Base-by-base conservation (phyloP, 768 basidiomycete species). In the Gelatoporia subvermispora region DNA sequence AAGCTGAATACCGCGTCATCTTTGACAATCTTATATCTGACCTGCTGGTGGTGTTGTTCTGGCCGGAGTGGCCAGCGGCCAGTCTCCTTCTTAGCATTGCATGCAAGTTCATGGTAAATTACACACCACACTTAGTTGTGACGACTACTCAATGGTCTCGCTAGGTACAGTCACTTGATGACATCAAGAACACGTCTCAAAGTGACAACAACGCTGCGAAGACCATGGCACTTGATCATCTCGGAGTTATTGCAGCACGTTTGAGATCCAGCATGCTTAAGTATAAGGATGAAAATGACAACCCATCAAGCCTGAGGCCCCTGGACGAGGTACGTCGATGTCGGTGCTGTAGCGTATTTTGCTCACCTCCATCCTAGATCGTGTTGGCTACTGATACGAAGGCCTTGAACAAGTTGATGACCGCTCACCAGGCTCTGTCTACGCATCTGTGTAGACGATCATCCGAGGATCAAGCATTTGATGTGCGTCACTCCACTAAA, bases 11-110 rank as follows among this genome's bases (percentile, higher is more conserved):
- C 63, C 82, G 93, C 42, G 75, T 84, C 0, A 92, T 98, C 35
- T 88, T 98, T 50, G 95, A 98, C 60, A 88, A 88, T 57, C 72
- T 98, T 10, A 81, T 98, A 36, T 81, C 83, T 2, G 96, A 99
- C 61, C 72, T 96, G 20, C 75, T 98, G 20, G 77, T 79, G 8
- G 93, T 96, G 17, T 71, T 97, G 5, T 93, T 87, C 63, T 90
- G 90, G 82, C 94, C 96, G 0, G 96, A 99, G 66, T 99, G 95
- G 93, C 96, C 96, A 5, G 94, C 90, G 9, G 90, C 96, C 2
- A 77, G 83, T 37, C 67, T 96, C 16, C 72, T 96, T 35, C 68
- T 98, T 34, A 80, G 77, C 38, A 85, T 96, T 41, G 80, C 85
- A 7, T 87, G 84, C 54, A 87, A 84, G 62, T 85, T 84, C 56